Evolutionary conservation across 495 filamentous ascomycete species (phyloP).

Genomic region (Penicillium silybi): DNA sequence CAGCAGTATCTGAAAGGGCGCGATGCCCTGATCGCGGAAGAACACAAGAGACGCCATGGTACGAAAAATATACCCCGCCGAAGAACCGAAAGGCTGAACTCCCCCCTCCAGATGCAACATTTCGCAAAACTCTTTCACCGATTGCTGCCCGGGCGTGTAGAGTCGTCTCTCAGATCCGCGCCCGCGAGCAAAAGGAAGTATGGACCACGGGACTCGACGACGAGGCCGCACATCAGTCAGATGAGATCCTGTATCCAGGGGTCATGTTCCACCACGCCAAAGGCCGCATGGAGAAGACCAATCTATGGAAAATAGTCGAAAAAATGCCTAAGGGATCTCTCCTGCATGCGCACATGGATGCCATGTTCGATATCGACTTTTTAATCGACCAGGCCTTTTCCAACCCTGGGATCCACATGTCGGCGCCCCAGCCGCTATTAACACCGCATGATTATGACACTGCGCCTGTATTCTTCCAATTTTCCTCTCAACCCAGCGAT

Average conservation of each 20-base stretch:
- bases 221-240: conserved; percentile 47
- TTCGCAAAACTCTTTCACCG: conserved; percentile 63
- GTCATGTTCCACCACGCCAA: conserved; percentile 87
- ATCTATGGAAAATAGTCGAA: conserved; percentile 79
- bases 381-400: conserved; percentile 65
- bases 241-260: conserved; percentile 64
- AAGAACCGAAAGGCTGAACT: background rate
- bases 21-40: conserved; percentile 71
- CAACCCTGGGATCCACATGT: conserved; percentile 72
- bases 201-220: conserved; percentile 72
- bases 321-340: conserved; percentile 89
- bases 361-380: conserved; percentile 83
- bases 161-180: conserved; percentile 75
- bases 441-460: conserved; percentile 42
- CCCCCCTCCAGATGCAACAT: conserved; percentile 28
- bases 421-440: conserved; percentile 49
- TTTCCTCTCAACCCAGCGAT: conserved; percentile 18
- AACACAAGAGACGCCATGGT: conserved; percentile 82
- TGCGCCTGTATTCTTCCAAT: conserved; percentile 51
- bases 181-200: conserved; percentile 64
- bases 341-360: conserved; percentile 83
- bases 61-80: conserved; percentile 17
- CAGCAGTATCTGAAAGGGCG: conserved; percentile 74
- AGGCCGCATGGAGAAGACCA: conserved; percentile 72
- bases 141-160: conserved; percentile 68